Evolutionary conservation across 139 green algal genomes (phyloP), one percentile per base, ranked within the genome.

Genomic region (Diplosphaera chodatii): DNA sequence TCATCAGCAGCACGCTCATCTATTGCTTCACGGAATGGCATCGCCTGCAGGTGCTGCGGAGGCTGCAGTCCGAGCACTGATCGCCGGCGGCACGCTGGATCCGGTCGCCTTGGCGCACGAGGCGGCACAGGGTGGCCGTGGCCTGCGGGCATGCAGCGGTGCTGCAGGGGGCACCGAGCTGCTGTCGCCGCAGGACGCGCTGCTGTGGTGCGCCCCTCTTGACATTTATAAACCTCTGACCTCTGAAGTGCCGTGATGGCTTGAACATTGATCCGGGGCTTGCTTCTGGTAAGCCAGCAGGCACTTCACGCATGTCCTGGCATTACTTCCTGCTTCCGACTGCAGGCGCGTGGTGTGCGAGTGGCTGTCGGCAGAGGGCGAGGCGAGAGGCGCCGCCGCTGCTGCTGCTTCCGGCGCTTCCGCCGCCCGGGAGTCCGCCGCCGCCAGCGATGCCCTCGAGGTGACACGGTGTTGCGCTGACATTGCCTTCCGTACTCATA

Each of bases 321-420:
- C n/a, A n/a, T n/a, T n/a, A n/a, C n/a, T n/a, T n/a, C n/a, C n/a
- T n/a, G n/a, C n/a, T n/a, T n/a, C n/a, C n/a, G n/a, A 5, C 15
- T 68, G 69, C 66, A 74, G 74, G 85, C 76, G 77, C 23, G 78
- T 90, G 8, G 27, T 84, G 2, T 85, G 78, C 70, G 72, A 81
- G 63, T 63, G 41, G 16, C 69, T 89, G 37, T 34, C 69, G 30
- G 32, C 40, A 1, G 69, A 77, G 22, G 77, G 75, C 15, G 68
- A 59, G 25, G 65, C 65, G 25, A 72, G 72, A 28, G 80, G 84
- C 32, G n/a, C 76, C 28, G 70, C 83, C 15, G 84, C 84, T 6
- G 84, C 82, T 33, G 55, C 62, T 41, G 69, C 73, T 8, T 71
- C 40, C 40, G 82, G 84, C 29, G 70, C 74, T 3, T 63, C 28